Conservation (phyloP, 1,284 basidiomycete genomes). For the Fomitopsis betulina region DNA sequence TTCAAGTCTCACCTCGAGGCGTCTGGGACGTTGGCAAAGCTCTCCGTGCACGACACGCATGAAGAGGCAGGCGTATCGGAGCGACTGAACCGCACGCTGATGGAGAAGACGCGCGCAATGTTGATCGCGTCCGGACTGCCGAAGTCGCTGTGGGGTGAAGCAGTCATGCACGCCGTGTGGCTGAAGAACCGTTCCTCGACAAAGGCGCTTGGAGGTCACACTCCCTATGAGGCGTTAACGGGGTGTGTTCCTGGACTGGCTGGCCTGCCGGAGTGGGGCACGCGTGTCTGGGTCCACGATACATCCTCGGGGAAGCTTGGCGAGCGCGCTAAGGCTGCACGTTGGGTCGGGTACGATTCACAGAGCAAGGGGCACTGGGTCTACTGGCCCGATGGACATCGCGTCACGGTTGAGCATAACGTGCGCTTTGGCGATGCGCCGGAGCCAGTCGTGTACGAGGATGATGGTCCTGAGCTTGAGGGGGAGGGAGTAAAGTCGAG, state of each 20-base stretch:
- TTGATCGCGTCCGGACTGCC: no score
- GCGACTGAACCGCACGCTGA: no score
- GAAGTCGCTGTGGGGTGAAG: no score
- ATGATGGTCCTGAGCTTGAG: neutral
- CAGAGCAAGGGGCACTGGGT: slow-evolving; percentile 21
- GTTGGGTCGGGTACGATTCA: slow-evolving; percentile 2
- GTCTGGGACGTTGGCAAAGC: no score
- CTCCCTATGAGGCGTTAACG: neutral
- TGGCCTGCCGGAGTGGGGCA: neutral
- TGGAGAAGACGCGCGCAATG: no score
- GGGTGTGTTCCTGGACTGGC: neutral
- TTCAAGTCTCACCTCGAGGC: no score
- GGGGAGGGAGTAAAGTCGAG: neutral
- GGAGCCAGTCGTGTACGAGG: neutral
- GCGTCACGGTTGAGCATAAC: neutral
- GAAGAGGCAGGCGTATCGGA: no score
- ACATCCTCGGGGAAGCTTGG: slow-evolving; percentile 3
- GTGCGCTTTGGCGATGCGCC: neutral
- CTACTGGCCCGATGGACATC: slow-evolving; percentile 19
- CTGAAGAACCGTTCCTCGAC: no score
- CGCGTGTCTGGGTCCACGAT: slow-evolving; percentile 1
- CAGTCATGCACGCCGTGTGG: no score
- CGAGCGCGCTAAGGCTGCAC: neutral
- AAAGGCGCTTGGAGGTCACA: slow-evolving; percentile 5
- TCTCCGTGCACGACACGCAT: no score